Conservation (phyloP, 257 asterid genomes). For the Penstemon eatonii region DNA sequence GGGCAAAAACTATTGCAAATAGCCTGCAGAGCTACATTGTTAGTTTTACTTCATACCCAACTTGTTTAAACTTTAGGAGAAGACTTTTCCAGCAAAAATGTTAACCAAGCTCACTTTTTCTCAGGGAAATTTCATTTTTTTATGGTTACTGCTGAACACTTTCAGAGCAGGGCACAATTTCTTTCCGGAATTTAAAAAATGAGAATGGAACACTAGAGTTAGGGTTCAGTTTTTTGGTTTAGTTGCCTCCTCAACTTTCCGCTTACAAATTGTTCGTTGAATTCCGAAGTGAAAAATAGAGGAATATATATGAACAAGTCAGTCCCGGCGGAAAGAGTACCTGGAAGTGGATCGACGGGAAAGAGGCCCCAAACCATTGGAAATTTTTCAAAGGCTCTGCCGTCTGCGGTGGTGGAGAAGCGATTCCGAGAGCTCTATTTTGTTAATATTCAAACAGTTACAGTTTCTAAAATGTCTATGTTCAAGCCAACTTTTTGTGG, state of each 20-base stretch:
- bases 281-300: constrained; percentile 27
- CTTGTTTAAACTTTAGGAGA: background rate
- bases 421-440: too few relatives aligned
- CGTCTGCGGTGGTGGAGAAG: too few relatives aligned
- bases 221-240: too few relatives aligned
- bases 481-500: too few relatives aligned
- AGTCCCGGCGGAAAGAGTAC: constrained; percentile 30
- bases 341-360: constrained; percentile 87
- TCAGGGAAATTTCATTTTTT: background rate
- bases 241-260: constrained; percentile 9
- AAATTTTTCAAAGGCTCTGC: background rate
- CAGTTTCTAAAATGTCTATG: too few relatives aligned
- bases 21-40: background rate
- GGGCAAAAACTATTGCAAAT: background rate
- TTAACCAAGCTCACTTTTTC: constrained; percentile 3
- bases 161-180: background rate
- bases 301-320: background rate
- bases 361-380: constrained; percentile 95
- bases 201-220: background rate
- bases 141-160: constrained; percentile 7
- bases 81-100: background rate
- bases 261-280: constrained; percentile 31
- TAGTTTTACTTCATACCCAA: background rate
- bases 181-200: constrained; percentile 1
- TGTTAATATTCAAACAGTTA: too few relatives aligned